A percentile compares a stretch with the other conserved stretches of the same genome.
Conservation (phyloP, 1,284 basidiomycete species). For the Marasmius oreades region DNA sequence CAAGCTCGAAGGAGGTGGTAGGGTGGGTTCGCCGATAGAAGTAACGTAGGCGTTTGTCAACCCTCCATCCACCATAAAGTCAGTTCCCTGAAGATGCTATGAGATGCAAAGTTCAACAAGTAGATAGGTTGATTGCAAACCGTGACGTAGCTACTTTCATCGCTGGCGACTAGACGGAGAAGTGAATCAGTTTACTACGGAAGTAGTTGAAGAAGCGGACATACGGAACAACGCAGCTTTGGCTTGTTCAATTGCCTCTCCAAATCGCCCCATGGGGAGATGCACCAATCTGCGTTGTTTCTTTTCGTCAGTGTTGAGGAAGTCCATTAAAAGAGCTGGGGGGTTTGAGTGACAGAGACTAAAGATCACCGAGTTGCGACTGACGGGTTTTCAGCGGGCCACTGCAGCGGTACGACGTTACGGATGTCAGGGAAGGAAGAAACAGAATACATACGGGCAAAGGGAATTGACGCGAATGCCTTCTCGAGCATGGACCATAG, state of each 20-base stretch:
- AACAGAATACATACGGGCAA: constrained; percentile 73
- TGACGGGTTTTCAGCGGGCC: constrained; percentile 90
- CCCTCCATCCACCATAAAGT: constrained; percentile 93
- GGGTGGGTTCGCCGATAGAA: constrained; percentile 63
- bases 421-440: neutral
- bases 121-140: constrained; percentile 37
- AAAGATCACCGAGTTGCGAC: constrained; percentile 20
- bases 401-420: constrained; percentile 35
- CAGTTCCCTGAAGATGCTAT: constrained; percentile 62
- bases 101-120: neutral
- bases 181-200: constrained; percentile 8
- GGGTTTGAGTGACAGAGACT: neutral
- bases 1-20: constrained; percentile 66
- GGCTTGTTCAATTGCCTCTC: constrained; percentile 93
- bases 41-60: constrained; percentile 88
- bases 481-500: constrained; percentile 96
- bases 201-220: constrained; percentile 29
- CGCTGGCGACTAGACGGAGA: constrained; percentile 61
- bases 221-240: constrained; percentile 87
- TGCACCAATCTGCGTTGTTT: constrained; percentile 87
- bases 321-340: constrained; percentile 92
- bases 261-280: constrained; percentile 95
- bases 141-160: constrained; percentile 84
- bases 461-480: constrained; percentile 94
- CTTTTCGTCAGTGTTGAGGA: constrained; percentile 96